Conservation (phyloP, 208 protist genomes). For the Trypanosoma grayi region DNA sequence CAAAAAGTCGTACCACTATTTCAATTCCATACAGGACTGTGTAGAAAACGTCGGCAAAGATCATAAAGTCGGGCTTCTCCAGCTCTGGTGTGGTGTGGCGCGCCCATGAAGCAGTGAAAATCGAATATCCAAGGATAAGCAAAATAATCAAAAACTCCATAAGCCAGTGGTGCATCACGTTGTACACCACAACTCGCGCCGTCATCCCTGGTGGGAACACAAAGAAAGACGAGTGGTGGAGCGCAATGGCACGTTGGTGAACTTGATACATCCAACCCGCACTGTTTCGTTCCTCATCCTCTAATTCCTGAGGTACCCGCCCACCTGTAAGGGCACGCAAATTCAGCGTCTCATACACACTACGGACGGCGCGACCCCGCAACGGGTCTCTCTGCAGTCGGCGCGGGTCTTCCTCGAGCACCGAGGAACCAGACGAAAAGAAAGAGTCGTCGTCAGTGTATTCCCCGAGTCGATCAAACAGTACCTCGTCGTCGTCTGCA, state of each 20-base stretch:
- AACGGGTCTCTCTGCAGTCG: conserved; percentile 49
- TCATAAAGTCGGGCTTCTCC: conserved; percentile 60
- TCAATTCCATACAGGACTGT: conserved; percentile 79
- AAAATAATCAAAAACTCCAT: conserved; percentile 73
- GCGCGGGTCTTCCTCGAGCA: conserved; percentile 59
- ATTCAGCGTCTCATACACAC: conserved; percentile 67
- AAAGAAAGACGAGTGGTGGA: conserved; percentile 84
- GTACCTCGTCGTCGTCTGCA: conserved; percentile 60
- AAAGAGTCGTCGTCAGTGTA: conserved; percentile 92
- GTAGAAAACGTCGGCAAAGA: conserved; percentile 90
- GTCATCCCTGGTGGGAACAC: conserved; percentile 79
- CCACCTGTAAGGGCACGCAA: conserved; percentile 54
- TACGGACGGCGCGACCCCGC: conserved; percentile 41
- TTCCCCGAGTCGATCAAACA: conserved; percentile 83
- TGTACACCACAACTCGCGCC: conserved; percentile 88
- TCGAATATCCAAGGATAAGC: conserved; percentile 78
- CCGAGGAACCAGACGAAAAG: conserved; percentile 65
- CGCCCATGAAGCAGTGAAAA: conserved; percentile 82
- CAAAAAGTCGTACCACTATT: conserved; percentile 79
- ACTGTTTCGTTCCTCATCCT: conserved; percentile 38
- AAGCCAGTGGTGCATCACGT: conserved; percentile 89
- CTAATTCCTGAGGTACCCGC: conserved; percentile 50
- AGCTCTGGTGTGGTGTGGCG: conserved; percentile 44
- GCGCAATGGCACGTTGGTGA: conserved; percentile 68
- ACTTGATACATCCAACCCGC: conserved; percentile 78